Percentiles rank a stretch among this genome's conserved stretches.
These are phyloP conservation scores for Gomphus bonarii DNA, from an alignment of 1,284 basidiomycete genomes.

Conservation along the genomic window DNA sequence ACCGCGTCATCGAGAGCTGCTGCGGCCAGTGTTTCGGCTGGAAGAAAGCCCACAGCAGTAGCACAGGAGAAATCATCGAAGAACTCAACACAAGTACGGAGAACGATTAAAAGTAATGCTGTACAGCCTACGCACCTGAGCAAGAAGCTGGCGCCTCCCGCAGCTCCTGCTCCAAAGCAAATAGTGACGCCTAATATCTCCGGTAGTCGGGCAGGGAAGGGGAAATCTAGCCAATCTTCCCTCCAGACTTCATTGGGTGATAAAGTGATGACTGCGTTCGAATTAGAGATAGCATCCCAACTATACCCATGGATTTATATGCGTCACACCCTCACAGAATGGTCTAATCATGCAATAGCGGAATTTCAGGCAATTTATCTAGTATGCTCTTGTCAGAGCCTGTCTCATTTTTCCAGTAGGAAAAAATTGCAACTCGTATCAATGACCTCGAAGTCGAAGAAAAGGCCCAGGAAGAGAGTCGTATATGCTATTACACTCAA, in stretches of 20 bases:
- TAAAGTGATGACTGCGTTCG: conserved; percentile 18
- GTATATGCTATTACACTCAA: conserved; percentile 28
- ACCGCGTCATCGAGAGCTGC: conserved; percentile 17
- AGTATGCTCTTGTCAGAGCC: neutral
- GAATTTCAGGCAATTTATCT: conserved; percentile 20
- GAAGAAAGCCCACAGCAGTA: neutral
- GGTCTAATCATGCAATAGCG: conserved; percentile 29
- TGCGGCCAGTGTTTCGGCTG: neutral
- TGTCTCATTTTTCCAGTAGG: conserved; percentile 18
- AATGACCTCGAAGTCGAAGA: conserved; percentile 25
- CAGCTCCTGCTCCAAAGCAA: neutral
- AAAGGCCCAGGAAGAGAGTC: conserved; percentile 26
- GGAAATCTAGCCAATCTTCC: neutral
- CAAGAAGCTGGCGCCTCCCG: neutral
- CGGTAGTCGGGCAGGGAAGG: neutral
- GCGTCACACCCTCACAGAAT: conserved; percentile 36
- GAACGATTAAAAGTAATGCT: neutral
- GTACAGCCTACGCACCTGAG: neutral
- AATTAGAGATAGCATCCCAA: conserved; percentile 34
- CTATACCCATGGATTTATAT: conserved; percentile 40
- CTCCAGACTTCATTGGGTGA: neutral
- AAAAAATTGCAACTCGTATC: conserved; percentile 23
- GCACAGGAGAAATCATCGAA: neutral
- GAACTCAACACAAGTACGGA: neutral
- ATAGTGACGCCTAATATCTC: neutral